These are phyloP conservation scores for Megacollybia marginata DNA, from an alignment of 768 basidiomycete genomes.

Conservation along the genomic window DNA sequence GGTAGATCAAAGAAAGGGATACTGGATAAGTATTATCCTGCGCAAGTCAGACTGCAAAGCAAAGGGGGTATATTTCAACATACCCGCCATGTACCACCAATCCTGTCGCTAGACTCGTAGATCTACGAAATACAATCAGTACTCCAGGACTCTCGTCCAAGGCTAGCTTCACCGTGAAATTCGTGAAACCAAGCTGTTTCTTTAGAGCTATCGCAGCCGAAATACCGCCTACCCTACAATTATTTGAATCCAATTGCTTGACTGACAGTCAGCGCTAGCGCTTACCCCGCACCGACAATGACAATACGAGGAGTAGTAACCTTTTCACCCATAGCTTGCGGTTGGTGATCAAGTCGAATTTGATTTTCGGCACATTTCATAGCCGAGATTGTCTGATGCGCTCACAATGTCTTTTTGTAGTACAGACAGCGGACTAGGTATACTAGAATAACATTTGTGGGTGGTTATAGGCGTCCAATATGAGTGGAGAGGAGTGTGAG, in stretches of 20 bases:
- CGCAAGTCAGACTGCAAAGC: not conserved
- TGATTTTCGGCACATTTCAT: no score
- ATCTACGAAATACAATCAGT: constrained; percentile 26
- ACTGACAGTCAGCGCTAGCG: constrained; percentile 6
- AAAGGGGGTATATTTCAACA: constrained; percentile 10
- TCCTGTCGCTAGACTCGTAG: constrained; percentile 36
- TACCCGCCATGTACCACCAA: constrained; percentile 56
- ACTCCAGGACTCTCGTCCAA: not conserved
- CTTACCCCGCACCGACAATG: constrained; percentile 45
- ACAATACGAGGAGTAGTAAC: constrained; percentile 27
- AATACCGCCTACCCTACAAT: constrained; percentile 36
- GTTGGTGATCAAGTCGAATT: no score
- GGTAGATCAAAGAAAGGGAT: constrained; percentile 3
- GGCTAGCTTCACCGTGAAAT: constrained; percentile 35
- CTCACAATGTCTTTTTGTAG: not conserved
- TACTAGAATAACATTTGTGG: not conserved
- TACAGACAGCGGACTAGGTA: not conserved
- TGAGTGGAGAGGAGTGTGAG: not conserved
- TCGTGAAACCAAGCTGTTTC: constrained; percentile 32
- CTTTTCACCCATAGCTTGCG: no score
- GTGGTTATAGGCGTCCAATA: not conserved
- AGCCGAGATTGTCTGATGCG: no score
- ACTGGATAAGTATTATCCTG: constrained; percentile 54
- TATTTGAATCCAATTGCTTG: no score
- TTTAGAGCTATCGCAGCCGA: constrained; percentile 41